A percentile compares a stretch with the other conserved stretches of the same genome.
phyloP scores from a whole-genome alignment of 352 stramenopile genomes.

The Phytopythium helicoides region DNA sequence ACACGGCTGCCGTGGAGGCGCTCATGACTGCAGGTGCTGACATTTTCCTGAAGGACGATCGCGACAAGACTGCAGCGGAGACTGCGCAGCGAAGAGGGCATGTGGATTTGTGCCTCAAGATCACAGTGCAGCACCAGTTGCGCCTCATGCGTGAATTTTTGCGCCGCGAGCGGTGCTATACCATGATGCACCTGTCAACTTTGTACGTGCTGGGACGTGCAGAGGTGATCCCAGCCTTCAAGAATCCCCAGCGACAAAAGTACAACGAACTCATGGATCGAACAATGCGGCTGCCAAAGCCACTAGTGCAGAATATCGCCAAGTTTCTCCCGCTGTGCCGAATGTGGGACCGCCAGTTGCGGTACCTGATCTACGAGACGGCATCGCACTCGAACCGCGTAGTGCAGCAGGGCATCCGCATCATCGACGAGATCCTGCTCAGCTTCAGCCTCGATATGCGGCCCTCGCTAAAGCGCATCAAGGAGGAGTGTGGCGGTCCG shows the following conservation, averaged over 20 bases:
- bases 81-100: conserved; percentile 76
- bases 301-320: conserved; percentile 76
- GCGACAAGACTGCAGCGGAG: conserved; percentile 82
- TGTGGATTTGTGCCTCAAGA: conserved; percentile 82
- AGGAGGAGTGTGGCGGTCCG: conserved; percentile 33
- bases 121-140: conserved; percentile 84
- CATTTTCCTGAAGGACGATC: conserved; percentile 87
- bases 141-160: conserved; percentile 75
- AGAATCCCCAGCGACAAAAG: conserved; percentile 40
- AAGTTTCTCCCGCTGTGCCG: conserved; percentile 69
- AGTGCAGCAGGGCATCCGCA: conserved; percentile 74
- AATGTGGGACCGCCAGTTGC: conserved; percentile 78
- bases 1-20: conserved; percentile 75
- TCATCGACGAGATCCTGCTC: conserved; percentile 81
- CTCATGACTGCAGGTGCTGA: conserved; percentile 78
- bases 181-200: conserved; percentile 70
- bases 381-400: conserved; percentile 71
- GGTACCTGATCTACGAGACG: conserved; percentile 77
- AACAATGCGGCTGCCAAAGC: conserved; percentile 69
- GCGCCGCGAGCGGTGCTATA: conserved; percentile 63
- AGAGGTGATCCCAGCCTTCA: conserved; percentile 33
- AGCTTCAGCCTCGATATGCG: conserved; percentile 69
- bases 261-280: conserved; percentile 59
- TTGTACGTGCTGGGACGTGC: conserved; percentile 64
- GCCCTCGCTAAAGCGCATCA: conserved; percentile 47